A percentile compares a stretch with the other conserved stretches of the same genome.
phyloP scores from a whole-genome alignment of 768 basidiomycete genomes.

The Pilatotrama ljubarskyi region DNA sequence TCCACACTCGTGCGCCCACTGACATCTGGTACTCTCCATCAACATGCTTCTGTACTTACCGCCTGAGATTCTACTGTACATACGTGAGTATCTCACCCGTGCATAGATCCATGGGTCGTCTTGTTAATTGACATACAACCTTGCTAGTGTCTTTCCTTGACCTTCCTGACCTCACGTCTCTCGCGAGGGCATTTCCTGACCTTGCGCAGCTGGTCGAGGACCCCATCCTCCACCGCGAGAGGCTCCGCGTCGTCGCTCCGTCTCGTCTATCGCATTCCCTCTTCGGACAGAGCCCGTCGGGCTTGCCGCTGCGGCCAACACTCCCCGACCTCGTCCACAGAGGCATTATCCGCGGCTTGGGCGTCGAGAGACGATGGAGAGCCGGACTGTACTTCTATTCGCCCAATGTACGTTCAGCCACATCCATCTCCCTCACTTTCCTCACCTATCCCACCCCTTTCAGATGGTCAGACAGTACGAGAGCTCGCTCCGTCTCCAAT shows the following conservation, averaged over 20 bases:
- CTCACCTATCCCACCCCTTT: not conserved
- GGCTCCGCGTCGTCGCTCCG: slow-evolving; percentile 62
- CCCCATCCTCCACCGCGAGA: slow-evolving; percentile 61
- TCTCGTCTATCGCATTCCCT: slow-evolving; percentile 67
- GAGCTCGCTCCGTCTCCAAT: slow-evolving; percentile 52
- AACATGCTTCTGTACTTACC: slow-evolving; percentile 41
- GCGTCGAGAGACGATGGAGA: slow-evolving; percentile 66
- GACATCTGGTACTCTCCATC: not conserved
- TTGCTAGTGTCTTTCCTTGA: slow-evolving; percentile 67
- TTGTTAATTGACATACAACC: not conserved
- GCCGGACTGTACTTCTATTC: slow-evolving; percentile 67
- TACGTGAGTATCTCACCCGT: slow-evolving; percentile 44
- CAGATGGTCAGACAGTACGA: slow-evolving; percentile 74
- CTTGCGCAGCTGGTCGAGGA: slow-evolving; percentile 57
- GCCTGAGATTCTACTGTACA: slow-evolving; percentile 57
- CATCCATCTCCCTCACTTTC: not conserved
- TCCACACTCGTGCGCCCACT: not conserved
- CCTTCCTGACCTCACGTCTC: slow-evolving; percentile 62
- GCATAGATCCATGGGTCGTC: not conserved
- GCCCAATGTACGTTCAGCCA: slow-evolving; percentile 45
- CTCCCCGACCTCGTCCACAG: slow-evolving; percentile 67
- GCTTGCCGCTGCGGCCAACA: slow-evolving; percentile 61
- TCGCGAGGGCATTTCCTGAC: slow-evolving; percentile 48
- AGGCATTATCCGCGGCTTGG: slow-evolving; percentile 67
- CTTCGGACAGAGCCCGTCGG: slow-evolving; percentile 57